A percentile compares a stretch with the other conserved stretches of the same genome.
Conservation (phyloP, 1,284 basidiomycete species). For the Entoloma clypeatum region DNA sequence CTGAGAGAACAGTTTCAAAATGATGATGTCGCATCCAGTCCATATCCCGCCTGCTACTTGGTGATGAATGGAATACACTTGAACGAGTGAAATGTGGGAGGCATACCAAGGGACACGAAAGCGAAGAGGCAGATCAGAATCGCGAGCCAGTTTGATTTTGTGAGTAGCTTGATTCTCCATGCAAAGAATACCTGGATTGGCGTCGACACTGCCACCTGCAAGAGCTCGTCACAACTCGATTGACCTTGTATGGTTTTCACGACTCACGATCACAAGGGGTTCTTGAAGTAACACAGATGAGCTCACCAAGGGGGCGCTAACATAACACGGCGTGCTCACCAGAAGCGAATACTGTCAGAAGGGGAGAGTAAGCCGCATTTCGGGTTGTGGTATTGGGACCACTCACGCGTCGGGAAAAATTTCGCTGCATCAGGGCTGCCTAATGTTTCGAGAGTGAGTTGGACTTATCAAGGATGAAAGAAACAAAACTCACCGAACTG, state of each 20-base stretch:
- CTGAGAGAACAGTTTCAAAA: constrained; percentile 34
- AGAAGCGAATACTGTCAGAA: constrained; percentile 19
- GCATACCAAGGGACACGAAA: constrained; percentile 36
- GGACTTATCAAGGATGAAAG: not conserved
- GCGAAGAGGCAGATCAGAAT: constrained; percentile 35
- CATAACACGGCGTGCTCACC: constrained; percentile 18
- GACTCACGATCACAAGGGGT: constrained; percentile 23
- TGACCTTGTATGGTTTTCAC: not conserved
- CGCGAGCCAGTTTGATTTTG: constrained; percentile 36
- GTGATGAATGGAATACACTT: not conserved
- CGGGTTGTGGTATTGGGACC: not conserved
- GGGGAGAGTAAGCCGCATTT: not conserved
- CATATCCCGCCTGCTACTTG: constrained; percentile 42
- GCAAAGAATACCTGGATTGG: constrained; percentile 53
- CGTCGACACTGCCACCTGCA: constrained; percentile 30
- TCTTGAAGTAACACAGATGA: constrained; percentile 14
- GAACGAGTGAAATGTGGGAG: not conserved
- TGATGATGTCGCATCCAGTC: constrained; percentile 36
- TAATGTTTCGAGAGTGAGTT: not conserved
- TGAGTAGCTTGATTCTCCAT: constrained; percentile 45
- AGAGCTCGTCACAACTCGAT: not conserved
- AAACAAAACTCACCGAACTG: constrained; percentile 25
- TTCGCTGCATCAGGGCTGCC: constrained; percentile 14
- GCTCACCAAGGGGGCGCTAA: not conserved
- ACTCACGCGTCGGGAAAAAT: constrained; percentile 19